Evolutionary conservation across 306 rosid species (phyloP), one percentile per base, ranked within the genome.

Genomic region (Parietaria judaica): DNA sequence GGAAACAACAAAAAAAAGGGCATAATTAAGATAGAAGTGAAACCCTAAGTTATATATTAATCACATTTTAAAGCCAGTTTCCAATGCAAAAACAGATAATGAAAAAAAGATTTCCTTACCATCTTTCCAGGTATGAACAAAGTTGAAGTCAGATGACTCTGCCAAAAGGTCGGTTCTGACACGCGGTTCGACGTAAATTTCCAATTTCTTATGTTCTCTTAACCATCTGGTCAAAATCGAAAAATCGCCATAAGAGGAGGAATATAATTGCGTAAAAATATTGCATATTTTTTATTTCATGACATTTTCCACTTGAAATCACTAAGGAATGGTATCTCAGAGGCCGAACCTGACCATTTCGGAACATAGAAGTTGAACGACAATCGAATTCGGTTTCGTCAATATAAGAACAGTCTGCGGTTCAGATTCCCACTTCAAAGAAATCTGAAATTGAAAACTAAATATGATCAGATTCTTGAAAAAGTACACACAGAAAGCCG

Each of bases 351-450:
- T 86, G 72, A 92, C 72, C 88, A 92, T 84, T 58, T 92, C 96
- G n/a, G 73, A 78, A 76, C 99, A 88, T 9, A 92, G 81, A 76
- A 72, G 69, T 79, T n/a, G 88, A 83, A 88, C 99, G 15, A 95
- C 70, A 70, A 63, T 61, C 23, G 96, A 92, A 74, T 92, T 86
- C 70, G 98, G 98, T 80, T 92, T 88, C 53, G 88, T 84, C 88
- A 92, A 64, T 70, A 92, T 79, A 77, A 92, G 90, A 72, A 88
- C 90, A 8, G 87, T 88, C 84, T 78, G 96, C 55, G 99, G 99
- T 63, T 60, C 36, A 64, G 96, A 86, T 78, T 92, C 94, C 99
- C 99, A 92, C 78, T 78, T 88, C 90, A 92, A 74, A 70, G 94
- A 82, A 61, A 92, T 92, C 99, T 92, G 90, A 63, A 82, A 86